Evolutionary conservation across 495 filamentous ascomycete genomes (phyloP).

Genomic region (Penicillium egyptiacum): DNA sequence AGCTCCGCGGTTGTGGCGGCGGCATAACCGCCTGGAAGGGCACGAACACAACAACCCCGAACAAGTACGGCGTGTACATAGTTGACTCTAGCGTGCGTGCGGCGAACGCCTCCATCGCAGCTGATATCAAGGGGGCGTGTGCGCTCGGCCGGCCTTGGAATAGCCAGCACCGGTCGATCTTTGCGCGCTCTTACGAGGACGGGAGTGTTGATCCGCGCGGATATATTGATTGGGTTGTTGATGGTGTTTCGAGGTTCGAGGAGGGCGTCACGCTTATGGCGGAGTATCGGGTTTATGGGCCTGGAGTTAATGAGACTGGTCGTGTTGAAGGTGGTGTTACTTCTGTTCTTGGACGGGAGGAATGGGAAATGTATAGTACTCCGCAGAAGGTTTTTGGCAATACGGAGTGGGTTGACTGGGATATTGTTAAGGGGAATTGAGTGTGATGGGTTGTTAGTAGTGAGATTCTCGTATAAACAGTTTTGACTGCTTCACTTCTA

Average conservation of each 20-base stretch:
- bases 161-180: constrained; percentile 52
- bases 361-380: constrained; percentile 45
- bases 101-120: constrained; percentile 51
- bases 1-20: constrained; percentile 57
- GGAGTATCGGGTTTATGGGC: constrained; percentile 54
- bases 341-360: constrained; percentile 38
- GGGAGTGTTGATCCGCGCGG: constrained; percentile 49
- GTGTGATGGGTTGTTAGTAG: not conserved
- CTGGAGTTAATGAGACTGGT: constrained; percentile 54
- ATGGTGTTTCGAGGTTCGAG: constrained; percentile 37
- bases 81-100: constrained; percentile 47
- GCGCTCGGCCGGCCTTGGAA: constrained; percentile 63
- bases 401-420: constrained; percentile 55
- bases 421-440: constrained; percentile 17
- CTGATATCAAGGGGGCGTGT: constrained; percentile 49
- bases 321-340: constrained; percentile 43
- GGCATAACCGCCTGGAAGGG: constrained; percentile 68
- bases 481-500: not conserved
- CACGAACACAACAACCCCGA: constrained; percentile 59
- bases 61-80: constrained; percentile 65
- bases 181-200: constrained; percentile 54
- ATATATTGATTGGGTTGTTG: constrained; percentile 54
- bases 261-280: constrained; percentile 53
- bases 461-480: not conserved
- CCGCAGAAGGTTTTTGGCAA: constrained; percentile 58